These are phyloP conservation scores for Psidium guajava DNA, from an alignment of 345 rosid species.

Conservation along the genomic window DNA sequence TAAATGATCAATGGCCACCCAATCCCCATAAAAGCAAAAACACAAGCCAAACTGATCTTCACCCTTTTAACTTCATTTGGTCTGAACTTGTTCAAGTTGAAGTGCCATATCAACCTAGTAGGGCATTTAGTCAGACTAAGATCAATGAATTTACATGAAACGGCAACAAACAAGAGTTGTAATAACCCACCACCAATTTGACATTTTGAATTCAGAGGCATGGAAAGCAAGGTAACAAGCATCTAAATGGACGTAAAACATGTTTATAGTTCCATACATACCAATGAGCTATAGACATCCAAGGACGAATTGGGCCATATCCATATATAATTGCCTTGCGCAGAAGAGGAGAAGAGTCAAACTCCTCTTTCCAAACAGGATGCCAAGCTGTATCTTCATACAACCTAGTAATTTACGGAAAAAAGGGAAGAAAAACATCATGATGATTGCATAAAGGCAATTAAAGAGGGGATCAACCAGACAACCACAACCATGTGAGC, in stretches of 20 bases:
- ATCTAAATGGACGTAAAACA: not conserved
- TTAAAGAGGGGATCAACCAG: not conserved
- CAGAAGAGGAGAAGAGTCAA: slow-evolving; percentile 43
- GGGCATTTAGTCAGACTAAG: not conserved
- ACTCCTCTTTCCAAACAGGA: slow-evolving; percentile 65
- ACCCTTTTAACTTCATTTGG: slow-evolving; percentile 70
- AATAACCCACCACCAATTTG: not conserved
- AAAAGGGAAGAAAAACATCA: not conserved
- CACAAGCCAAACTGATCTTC: slow-evolving; percentile 92
- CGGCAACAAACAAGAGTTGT: not conserved
- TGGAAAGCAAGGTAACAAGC: not conserved
- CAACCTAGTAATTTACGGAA: slow-evolving; percentile 30
- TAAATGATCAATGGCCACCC: slow-evolving; percentile 91
- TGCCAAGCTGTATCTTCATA: slow-evolving; percentile 93
- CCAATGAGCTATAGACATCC: slow-evolving; percentile 98
- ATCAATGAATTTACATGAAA: not conserved
- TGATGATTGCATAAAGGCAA: not conserved
- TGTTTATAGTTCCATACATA: not conserved
- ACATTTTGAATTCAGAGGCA: not conserved
- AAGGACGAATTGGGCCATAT: slow-evolving; percentile 88
- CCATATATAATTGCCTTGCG: slow-evolving; percentile 71
- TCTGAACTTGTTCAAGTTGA: slow-evolving; percentile 76
- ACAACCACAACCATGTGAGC: not conserved
- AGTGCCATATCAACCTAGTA: slow-evolving; percentile 76
- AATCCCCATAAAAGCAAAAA: slow-evolving; percentile 81